Evolutionary conservation across 768 basidiomycete genomes (phyloP), one percentile per base, ranked within the genome.

Genomic region (Psilocybe cubensis): DNA sequence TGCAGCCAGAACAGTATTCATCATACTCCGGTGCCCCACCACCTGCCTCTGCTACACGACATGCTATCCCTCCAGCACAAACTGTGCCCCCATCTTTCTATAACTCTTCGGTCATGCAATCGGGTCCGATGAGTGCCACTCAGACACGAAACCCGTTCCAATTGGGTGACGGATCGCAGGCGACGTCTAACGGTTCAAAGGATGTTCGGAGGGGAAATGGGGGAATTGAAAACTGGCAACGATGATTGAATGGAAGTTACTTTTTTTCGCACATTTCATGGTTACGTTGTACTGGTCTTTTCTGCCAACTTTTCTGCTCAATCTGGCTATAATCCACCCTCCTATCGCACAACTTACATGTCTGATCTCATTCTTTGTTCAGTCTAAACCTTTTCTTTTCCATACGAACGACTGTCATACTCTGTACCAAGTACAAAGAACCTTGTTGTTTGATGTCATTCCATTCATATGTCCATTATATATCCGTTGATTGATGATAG

Each of bases 1-100:
- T 94, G 80, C 92, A 93, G 69, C 88, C 92, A 29, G 92, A 94
- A 23, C 87, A 88, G 62, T 92, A 84, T 70, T 80, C 81, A 60
- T 67, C 81, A 31, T 90, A 90, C 65, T 66, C 75, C 51, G 70
- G 69, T 31, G 61, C 47, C 38, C 67, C 74, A 18, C 69, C 72
- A 11, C 65, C 79, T 23, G 64, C 70, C 27, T 70, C 73, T 44
- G 68, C n/a, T n/a, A n/a, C 74, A 24, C 75, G 82, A 59, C 83
- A 82, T 57, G 77, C 82, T 20, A 77, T 77, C 11, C 77, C 79
- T 17, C 78, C 83, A 12, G 72, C 79, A 11, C 84, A 87, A 64
- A 70, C 79, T 1, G 80, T 81, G 21, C 76, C 80, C 8, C 73
- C 83, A 17, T 89, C 89, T 52, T 92, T 92, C 69, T 93, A 92